Base-by-base conservation (phyloP, 495 filamentous ascomycete genomes). In the Xylaria intraflava region DNA sequence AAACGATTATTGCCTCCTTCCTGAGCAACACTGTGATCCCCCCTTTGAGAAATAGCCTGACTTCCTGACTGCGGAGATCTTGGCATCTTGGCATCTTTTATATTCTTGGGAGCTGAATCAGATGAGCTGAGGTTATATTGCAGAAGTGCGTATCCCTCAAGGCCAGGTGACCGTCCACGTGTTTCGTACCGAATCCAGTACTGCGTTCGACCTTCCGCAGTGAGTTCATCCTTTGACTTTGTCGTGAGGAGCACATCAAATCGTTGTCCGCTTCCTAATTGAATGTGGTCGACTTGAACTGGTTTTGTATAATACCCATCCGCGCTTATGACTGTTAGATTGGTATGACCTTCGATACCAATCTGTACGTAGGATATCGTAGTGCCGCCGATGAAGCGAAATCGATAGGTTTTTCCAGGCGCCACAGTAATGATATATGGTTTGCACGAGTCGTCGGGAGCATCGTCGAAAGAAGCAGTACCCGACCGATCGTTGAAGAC, bases 221-320 rank as follows among this genome's bases (percentile, higher is more conserved):
- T 54, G 20, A 82, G 71, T 38, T 76, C 69, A 0, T 69, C 64
- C 22, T 51, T 46, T 4, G 66, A 66, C 52, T 76, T 76, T 4
- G 79, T 66, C 10, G 60, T 67, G 9, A 84, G 64, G 20, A 84
- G 64, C 11, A 78, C 63, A 55, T 76, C 74, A 58, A 76, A 84
- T 16, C 82, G 73, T 57, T 84, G 81, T 20, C 81, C 82, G 6
- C 67, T 56, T 7, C 60, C 76, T 16, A 85, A 61, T 56, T 82
- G 79, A n/a, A 83, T 60, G 57, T 71, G 74, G 41, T 69, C 67
- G 0, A 72, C 75, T 9, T 60, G 55, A 11, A 69, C 59, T 0
- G 76, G 76, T 43, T 72, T 64, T 17, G 81, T 83, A 65, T 83
- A 83, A n/a, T 57, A 60, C 17, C 79, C 80, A 58, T 85, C 82